Percentiles rank a stretch among this genome's conserved stretches.
These are phyloP conservation scores for Candida verbasci DNA, from an alignment of 805 yeast species.

Conservation along the genomic window DNA sequence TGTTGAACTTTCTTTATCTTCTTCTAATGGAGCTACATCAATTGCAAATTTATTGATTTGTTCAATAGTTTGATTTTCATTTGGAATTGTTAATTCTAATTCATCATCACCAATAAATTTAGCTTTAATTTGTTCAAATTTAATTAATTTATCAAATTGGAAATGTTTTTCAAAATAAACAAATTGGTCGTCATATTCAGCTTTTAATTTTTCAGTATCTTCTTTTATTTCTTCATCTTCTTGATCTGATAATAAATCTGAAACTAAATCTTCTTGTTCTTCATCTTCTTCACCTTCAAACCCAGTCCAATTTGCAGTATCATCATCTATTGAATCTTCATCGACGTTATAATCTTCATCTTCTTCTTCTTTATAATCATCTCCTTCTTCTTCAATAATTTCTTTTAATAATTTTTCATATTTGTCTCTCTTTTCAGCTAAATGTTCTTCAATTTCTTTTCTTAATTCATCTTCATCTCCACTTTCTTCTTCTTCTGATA, in stretches of 20 bases:
- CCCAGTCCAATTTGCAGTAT: slow-evolving; percentile 9
- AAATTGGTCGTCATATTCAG: slow-evolving; percentile 36
- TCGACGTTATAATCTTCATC: slow-evolving; percentile 12
- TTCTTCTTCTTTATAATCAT: slow-evolving; percentile 9
- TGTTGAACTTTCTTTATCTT: slow-evolving; percentile 12
- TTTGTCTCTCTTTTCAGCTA: slow-evolving; percentile 6
- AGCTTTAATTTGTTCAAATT: slow-evolving; percentile 35
- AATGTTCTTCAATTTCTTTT: slow-evolving; percentile 9
- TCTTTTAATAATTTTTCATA: slow-evolving; percentile 6
- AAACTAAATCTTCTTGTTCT: slow-evolving; percentile 10
- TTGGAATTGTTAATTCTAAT: slow-evolving; percentile 40
- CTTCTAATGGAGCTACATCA: slow-evolving; percentile 10
- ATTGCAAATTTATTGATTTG: slow-evolving; percentile 8
- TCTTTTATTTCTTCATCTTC: slow-evolving; percentile 38
- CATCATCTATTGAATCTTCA: slow-evolving; percentile 9
- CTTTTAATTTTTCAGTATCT: slow-evolving; percentile 34
- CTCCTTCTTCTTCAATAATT: slow-evolving; percentile 11
- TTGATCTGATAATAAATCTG: slow-evolving; percentile 10
- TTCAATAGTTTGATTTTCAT: slow-evolving; percentile 21
- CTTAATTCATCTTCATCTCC: slow-evolving; percentile 13
- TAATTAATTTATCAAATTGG: slow-evolving; percentile 36
- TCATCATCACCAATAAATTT: slow-evolving; percentile 34
- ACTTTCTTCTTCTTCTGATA: slow-evolving; percentile 12
- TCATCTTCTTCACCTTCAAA: slow-evolving; percentile 11
- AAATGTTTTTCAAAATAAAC: slow-evolving; percentile 40